Evolutionary conservation across 192 early-diverging fungal species (phyloP), one percentile per base, ranked within the genome.

Genomic region (Irineochytrium annulatum): DNA sequence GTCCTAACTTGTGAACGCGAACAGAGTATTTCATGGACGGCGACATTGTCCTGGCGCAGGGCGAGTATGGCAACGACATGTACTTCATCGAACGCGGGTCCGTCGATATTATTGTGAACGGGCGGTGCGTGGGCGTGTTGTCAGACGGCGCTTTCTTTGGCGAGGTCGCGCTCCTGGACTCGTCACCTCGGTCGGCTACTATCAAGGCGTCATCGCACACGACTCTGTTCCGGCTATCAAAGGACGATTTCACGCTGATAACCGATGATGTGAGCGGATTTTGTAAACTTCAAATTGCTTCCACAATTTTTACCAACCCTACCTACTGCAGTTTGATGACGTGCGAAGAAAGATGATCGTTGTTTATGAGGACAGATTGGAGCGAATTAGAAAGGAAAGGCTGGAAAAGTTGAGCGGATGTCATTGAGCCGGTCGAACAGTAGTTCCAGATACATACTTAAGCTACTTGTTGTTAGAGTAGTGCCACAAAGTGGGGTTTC

Each of bases 51-150:
- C 72, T 77, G 35, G 67, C 72, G 46, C 33, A 59, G 8, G 27
- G 45, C 2, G 16, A 78, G 73, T 57, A 65, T 49, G 79, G 79
- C 45, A 73, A 77, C 57, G 65, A 70, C 22, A 81, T 81, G 79
- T 81, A 71, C 55, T 81, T 81, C 59, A 77, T 81, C 32, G 43
- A 73, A 14, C 59, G 48, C 45, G 79, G 79, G 1, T 43, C 43
- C n/a, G 71, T 81, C 1, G 70, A 72, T 14, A 67, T 78, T 43
- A 64, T 73, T 17, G 70, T 81, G 2, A 67, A 69, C 31, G 63
- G 66, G 4, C 70, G 67, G 4, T 33, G 41, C 32, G 63, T 71
- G 22, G 74, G 66, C 46, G 65, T 59, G 3, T 39, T 79, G 1
- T n/a, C 41, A 34, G 57, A 67, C 35, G 76, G 76, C 0, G 55